A percentile compares a stretch with the other conserved stretches of the same genome.
phyloP scores from a whole-genome alignment of 345 rosid genomes.

The Populus simonii region DNA sequence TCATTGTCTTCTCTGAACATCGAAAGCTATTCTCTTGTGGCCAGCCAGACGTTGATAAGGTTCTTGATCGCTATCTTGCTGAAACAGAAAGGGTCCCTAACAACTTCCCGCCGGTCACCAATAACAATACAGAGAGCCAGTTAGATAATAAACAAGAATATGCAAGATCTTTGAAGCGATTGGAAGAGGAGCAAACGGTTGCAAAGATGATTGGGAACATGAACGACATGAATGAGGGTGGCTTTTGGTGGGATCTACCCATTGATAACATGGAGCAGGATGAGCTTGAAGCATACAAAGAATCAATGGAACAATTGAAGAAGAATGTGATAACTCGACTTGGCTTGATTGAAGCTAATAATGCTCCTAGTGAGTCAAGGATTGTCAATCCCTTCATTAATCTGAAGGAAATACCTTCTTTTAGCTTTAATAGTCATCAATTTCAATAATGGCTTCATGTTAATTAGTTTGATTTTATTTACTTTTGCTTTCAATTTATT shows the following conservation, averaged over 20 bases:
- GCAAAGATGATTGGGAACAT: not conserved
- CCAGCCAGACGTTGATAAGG: constrained; percentile 3
- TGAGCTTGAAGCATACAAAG: constrained; percentile 10
- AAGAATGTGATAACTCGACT: not conserved
- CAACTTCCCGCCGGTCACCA: too few species aligned
- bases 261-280: constrained; percentile 6
- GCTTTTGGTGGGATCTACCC: constrained; percentile 6
- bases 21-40: constrained; percentile 11
- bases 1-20: constrained; percentile 13
- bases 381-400: constrained; percentile 1
- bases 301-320: constrained; percentile 2
- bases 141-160: not conserved
- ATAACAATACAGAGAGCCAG: not conserved
- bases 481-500: too few species aligned
- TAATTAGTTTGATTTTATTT: too few species aligned
- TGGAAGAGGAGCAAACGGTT: constrained; percentile 1
- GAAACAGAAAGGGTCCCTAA: not conserved
- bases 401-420: not conserved
- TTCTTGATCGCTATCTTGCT: constrained; percentile 9
- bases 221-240: not conserved
- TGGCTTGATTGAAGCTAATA: not conserved
- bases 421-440: too few species aligned
- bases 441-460: too few species aligned
- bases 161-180: not conserved
- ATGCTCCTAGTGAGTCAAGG: not conserved